Percentiles rank a stretch among this genome's conserved stretches.
Evolutionary conservation across 2,329 filamentous ascomycete species (phyloP).

Genomic region (Colletotrichum caudatum): DNA sequence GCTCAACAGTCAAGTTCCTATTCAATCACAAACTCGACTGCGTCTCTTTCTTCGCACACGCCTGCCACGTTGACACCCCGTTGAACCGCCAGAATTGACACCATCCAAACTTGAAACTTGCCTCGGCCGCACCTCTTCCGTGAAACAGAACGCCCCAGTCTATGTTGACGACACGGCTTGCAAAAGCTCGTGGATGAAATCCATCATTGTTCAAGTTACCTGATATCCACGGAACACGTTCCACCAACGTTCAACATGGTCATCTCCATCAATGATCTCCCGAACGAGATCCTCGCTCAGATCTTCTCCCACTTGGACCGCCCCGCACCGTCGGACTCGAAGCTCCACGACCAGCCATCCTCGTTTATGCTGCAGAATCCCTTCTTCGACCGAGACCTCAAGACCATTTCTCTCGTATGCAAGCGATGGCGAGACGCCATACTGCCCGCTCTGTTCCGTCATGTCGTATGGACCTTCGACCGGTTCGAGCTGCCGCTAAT

Average conservation of each 20-base stretch:
- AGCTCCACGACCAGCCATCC: constrained; percentile 63
- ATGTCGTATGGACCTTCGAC: constrained; percentile 59
- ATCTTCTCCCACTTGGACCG: constrained; percentile 68
- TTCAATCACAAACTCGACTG: not conserved
- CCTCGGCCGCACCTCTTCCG: constrained; percentile 16
- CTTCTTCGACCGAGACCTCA: constrained; percentile 57
- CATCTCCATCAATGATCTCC: constrained; percentile 56
- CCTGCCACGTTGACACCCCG: not conserved
- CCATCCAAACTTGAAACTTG: constrained; percentile 29
- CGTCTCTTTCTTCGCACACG: too few relatives aligned
- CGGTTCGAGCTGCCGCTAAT: constrained; percentile 47
- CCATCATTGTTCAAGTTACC: too few relatives aligned
- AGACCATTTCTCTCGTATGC: constrained; percentile 66
- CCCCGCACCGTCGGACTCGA: constrained; percentile 60
- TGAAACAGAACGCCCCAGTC: constrained; percentile 19
- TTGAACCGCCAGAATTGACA: not conserved
- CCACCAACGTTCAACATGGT: constrained; percentile 9
- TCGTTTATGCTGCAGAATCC: constrained; percentile 55
- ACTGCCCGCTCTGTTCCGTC: constrained; percentile 69
- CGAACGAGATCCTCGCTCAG: constrained; percentile 70
- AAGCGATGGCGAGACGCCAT: constrained; percentile 64
- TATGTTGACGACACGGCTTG: not conserved
- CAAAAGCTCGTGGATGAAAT: not conserved
- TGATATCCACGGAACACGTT: not conserved
- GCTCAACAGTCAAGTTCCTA: not conserved